phyloP scores from a whole-genome alignment of 2,329 filamentous ascomycete genomes.

The Xylaria sp. region DNA sequence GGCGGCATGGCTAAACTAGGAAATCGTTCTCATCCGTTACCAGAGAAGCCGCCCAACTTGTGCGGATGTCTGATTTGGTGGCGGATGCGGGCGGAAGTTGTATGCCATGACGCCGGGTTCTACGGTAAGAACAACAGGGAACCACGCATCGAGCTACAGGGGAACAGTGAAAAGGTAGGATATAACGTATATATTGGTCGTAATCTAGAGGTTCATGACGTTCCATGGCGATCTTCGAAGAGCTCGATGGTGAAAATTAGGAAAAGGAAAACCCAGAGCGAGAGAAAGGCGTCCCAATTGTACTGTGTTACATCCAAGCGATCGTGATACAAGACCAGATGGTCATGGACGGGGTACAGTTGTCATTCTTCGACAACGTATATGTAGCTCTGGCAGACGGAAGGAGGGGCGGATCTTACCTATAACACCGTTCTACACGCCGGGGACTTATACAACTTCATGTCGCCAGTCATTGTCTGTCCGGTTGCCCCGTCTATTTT shows the following conservation, averaged over 20 bases:
- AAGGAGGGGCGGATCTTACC: too few species aligned
- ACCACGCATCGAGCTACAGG: conserved; percentile 11
- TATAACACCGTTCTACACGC: too few species aligned
- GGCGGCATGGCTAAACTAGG: conserved; percentile 20
- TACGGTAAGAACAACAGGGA: conserved; percentile 16
- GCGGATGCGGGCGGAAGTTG: conserved; percentile 22
- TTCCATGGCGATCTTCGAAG: not conserved
- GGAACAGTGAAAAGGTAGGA: not conserved
- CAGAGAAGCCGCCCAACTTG: conserved; percentile 10
- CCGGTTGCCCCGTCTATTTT: too few species aligned
- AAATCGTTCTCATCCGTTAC: conserved; percentile 5
- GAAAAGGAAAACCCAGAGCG: not conserved
- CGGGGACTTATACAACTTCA: too few species aligned
- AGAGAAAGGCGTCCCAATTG: not conserved
- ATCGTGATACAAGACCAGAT: not conserved
- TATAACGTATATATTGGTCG: not conserved
- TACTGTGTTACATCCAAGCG: not conserved
- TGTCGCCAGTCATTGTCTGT: too few species aligned
- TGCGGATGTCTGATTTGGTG: conserved; percentile 7
- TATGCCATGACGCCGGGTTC: conserved; percentile 21
- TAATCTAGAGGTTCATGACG: not conserved
- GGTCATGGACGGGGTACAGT: not conserved
- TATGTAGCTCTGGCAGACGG: too few species aligned
- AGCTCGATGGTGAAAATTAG: not conserved
- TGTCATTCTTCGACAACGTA: not conserved